phyloP scores from a whole-genome alignment of 176 grass and related monocot species.

The Ensete ventricosum region DNA sequence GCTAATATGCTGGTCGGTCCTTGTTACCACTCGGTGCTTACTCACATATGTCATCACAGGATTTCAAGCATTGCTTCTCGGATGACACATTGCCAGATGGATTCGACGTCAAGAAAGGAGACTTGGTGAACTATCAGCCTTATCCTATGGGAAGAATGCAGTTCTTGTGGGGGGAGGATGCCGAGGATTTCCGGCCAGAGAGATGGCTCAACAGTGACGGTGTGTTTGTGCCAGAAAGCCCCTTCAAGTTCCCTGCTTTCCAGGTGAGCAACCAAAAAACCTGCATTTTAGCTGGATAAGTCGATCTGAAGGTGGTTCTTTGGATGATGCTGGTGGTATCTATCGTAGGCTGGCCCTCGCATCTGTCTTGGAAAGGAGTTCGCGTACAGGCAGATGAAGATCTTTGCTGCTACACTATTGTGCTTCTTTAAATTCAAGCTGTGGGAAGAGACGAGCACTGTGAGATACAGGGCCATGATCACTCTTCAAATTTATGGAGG shows the following conservation, averaged over 20 bases:
- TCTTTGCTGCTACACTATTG: background rate
- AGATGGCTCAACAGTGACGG: slow-evolving; percentile 1
- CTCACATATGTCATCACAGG: background rate
- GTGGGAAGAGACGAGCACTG: background rate
- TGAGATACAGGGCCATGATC: background rate
- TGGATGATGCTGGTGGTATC: background rate
- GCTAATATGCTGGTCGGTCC: background rate
- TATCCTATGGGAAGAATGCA: background rate
- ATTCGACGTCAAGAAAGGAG: slow-evolving; percentile 8
- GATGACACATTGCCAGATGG: background rate
- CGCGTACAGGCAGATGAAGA: background rate
- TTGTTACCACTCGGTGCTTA: no score
- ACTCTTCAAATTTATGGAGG: background rate
- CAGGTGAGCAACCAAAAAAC: slow-evolving; percentile 5
- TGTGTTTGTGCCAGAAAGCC: slow-evolving; percentile 19
- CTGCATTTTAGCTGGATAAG: no score
- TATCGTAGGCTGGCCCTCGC: background rate
- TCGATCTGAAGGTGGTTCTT: background rate
- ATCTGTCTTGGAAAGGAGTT: background rate
- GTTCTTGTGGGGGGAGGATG: slow-evolving; percentile 1
- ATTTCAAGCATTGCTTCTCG: background rate
- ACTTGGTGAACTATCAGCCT: background rate
- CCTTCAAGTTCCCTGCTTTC: slow-evolving; percentile 23
- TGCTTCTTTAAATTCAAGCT: background rate
- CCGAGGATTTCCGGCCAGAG: background rate